These are phyloP conservation scores for Pestalotiopsis sp. DNA, from an alignment of 2,329 filamentous ascomycete species.

Conservation along the genomic window DNA sequence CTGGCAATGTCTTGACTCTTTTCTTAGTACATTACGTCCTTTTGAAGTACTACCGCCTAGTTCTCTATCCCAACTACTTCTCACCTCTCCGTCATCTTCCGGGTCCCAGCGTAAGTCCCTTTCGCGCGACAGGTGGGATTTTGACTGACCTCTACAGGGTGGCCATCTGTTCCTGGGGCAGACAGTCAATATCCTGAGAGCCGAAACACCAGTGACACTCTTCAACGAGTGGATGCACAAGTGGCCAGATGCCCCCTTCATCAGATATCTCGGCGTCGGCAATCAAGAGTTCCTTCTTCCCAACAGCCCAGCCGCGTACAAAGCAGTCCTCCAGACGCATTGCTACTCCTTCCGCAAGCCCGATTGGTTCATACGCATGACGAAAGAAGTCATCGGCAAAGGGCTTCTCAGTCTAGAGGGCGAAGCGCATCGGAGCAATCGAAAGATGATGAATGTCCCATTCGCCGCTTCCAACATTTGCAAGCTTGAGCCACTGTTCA, in stretches of 20 bases:
- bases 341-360: constrained; percentile 14
- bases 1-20: background rate
- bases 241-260: constrained; percentile 24
- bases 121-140: background rate
- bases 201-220: constrained; percentile 15
- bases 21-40: constrained; percentile 16
- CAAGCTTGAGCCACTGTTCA: constrained; percentile 34
- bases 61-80: constrained; percentile 18
- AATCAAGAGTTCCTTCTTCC: constrained; percentile 27
- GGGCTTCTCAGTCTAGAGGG: constrained; percentile 37
- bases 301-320: constrained; percentile 20
- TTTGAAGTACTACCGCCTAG: constrained; percentile 15
- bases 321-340: constrained; percentile 29
- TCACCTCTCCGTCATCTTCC: constrained; percentile 18
- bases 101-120: constrained; percentile 16
- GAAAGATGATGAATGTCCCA: constrained; percentile 29
- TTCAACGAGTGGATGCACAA: constrained; percentile 24
- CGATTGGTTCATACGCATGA: constrained; percentile 22
- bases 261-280: constrained; percentile 25
- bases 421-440: constrained; percentile 33
- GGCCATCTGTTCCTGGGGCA: constrained; percentile 22
- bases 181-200: constrained; percentile 16
- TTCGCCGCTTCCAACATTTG: constrained; percentile 35
- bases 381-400: constrained; percentile 22
- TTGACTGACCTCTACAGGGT: constrained; percentile 11